Evolutionary conservation across 495 filamentous ascomycete species (phyloP).

Genomic region (Trichocladium uniseriatum): DNA sequence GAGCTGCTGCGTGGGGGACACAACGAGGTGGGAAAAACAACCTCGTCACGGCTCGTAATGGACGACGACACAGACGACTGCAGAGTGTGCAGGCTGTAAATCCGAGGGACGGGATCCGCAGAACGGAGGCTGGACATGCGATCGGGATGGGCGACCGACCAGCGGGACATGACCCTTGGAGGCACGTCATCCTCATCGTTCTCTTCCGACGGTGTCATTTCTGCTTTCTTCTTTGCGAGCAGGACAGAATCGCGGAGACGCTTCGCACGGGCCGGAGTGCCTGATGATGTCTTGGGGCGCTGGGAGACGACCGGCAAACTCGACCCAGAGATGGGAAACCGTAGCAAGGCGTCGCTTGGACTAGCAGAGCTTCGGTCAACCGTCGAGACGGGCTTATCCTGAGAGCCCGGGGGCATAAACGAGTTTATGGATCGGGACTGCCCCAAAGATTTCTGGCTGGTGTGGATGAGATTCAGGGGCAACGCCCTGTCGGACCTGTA

Average conservation of each 20-base stretch:
- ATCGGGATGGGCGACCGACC: slow-evolving; percentile 9
- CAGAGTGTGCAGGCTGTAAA: slow-evolving; percentile 24
- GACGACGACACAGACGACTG: slow-evolving; percentile 19
- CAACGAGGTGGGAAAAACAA: slow-evolving; percentile 11
- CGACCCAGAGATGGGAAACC: background rate
- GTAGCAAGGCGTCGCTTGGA: too few species aligned
- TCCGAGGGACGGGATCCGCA: slow-evolving; percentile 9
- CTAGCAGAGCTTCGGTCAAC: background rate
- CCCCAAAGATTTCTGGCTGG: background rate
- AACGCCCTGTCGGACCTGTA: background rate
- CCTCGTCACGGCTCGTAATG: slow-evolving; percentile 10
- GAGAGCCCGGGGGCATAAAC: slow-evolving; percentile 4
- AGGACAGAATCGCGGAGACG: slow-evolving; percentile 16
- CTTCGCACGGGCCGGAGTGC: background rate
- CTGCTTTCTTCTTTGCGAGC: slow-evolving; percentile 10
- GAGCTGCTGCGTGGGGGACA: slow-evolving; percentile 9
- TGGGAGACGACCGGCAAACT: background rate
- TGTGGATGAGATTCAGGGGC: background rate
- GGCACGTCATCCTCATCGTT: background rate
- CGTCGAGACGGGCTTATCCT: background rate
- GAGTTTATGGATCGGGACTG: slow-evolving; percentile 19
- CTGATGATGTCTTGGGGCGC: slow-evolving; percentile 4
- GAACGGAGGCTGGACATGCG: slow-evolving; percentile 8
- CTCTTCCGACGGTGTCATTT: background rate
- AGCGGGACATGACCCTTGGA: slow-evolving; percentile 9